These are phyloP conservation scores for Neofusicoccum cordaticola DNA, from an alignment of 2,329 filamentous ascomycete genomes.

Conservation along the genomic window DNA sequence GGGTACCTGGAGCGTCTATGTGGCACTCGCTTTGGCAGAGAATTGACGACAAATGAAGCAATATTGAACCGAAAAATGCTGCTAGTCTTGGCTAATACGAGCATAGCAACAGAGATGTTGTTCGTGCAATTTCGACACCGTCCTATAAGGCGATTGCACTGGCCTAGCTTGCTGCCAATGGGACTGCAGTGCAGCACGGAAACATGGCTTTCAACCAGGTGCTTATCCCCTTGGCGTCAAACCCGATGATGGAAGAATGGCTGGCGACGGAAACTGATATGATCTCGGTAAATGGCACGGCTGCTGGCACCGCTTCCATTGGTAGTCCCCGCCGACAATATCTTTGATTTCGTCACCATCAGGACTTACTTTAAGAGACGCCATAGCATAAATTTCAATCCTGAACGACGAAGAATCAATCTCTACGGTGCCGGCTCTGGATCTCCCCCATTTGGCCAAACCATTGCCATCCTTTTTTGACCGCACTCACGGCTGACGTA, in stretches of 20 bases:
- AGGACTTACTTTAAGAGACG: too few relatives aligned
- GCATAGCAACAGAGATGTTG: too few relatives aligned
- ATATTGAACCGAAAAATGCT: neutral
- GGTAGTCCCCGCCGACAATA: too few relatives aligned
- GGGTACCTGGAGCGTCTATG: neutral
- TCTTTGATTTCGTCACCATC: too few relatives aligned
- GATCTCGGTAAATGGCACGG: too few relatives aligned
- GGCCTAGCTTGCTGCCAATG: neutral
- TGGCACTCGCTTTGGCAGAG: neutral
- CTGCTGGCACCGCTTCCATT: too few relatives aligned
- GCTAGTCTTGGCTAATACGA: neutral
- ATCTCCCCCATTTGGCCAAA: too few relatives aligned
- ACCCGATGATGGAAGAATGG: neutral
- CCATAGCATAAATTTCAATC: too few relatives aligned
- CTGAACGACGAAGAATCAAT: too few relatives aligned
- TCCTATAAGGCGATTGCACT: neutral
- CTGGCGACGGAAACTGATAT: neutral
- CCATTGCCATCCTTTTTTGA: too few relatives aligned
- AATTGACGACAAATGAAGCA: neutral
- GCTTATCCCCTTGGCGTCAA: neutral
- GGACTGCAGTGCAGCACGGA: neutral
- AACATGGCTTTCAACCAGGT: neutral
- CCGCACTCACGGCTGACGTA: neutral
- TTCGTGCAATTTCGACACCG: neutral
- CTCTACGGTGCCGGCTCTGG: too few relatives aligned